Percentiles rank a stretch among this genome's conserved stretches.
phyloP scores from a whole-genome alignment of 495 filamentous ascomycete species.

The Bacidia gigantensis region DNA sequence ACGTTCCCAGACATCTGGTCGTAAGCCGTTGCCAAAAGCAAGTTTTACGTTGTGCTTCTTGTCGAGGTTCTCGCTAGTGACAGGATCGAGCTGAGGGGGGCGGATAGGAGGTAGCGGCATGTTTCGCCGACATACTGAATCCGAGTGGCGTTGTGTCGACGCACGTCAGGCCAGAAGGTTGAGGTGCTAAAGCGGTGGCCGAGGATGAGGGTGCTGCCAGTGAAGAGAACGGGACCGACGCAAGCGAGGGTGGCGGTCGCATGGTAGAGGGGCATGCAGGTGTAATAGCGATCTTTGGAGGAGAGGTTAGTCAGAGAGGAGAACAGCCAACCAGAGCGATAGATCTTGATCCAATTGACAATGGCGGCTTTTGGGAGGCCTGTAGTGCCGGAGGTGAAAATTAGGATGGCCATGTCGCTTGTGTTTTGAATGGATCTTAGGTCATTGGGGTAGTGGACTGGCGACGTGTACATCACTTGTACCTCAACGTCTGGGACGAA shows the following conservation, averaged over 20 bases:
- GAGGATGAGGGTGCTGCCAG: conserved; percentile 52
- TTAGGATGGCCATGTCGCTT: conserved; percentile 55
- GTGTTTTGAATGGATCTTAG: conserved; percentile 36
- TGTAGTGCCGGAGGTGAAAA: conserved; percentile 82
- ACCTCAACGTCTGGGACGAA: conserved; percentile 50
- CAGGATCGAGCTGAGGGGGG: conserved; percentile 45
- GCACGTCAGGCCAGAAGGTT: conserved; percentile 71
- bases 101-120: conserved; percentile 73
- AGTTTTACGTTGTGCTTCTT: conserved; percentile 59
- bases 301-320: conserved; percentile 41
- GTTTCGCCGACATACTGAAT: conserved; percentile 97
- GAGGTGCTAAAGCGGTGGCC: conserved; percentile 71
- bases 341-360: conserved; percentile 61
- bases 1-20: conserved; percentile 79
- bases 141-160: conserved; percentile 56
- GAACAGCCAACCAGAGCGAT: conserved; percentile 39
- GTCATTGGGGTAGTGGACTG: conserved; percentile 48
- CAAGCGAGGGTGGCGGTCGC: conserved; percentile 66
- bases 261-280: conserved; percentile 93
- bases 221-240: conserved; percentile 42
- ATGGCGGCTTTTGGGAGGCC: conserved; percentile 86
- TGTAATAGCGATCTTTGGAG: conserved; percentile 62
- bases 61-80: conserved; percentile 61
- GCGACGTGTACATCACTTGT: conserved; percentile 42
- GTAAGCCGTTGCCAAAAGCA: conserved; percentile 86